Conservation (phyloP, 2,329 filamentous ascomycete species). For the Colletotrichum abscissum region DNA sequence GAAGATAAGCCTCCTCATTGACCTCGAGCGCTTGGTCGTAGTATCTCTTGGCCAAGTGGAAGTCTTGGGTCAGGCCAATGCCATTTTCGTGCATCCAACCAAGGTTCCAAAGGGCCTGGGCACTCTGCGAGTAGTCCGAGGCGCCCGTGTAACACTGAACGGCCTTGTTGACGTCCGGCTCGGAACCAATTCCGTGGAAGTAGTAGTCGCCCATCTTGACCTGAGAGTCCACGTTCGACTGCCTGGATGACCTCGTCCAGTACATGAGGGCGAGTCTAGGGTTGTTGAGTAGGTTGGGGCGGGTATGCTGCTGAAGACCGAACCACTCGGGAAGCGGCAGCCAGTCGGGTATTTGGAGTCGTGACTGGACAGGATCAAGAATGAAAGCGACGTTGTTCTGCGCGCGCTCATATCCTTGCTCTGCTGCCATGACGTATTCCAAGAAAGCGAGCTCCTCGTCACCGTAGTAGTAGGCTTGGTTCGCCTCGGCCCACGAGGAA, state of each 20-base stretch:
- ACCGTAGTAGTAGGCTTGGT: constrained; percentile 81
- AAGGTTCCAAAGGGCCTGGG: constrained; percentile 95
- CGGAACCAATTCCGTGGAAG: constrained; percentile 81
- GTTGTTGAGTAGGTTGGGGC: constrained; percentile 58
- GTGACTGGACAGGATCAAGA: constrained; percentile 78
- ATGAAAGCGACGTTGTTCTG: constrained; percentile 93
- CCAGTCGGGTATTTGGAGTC: constrained; percentile 62
- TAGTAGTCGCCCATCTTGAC: constrained; percentile 99
- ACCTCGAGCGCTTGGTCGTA: constrained; percentile 94
- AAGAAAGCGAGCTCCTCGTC: constrained; percentile 85
- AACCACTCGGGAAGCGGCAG: constrained; percentile 36
- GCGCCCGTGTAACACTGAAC: constrained; percentile 93
- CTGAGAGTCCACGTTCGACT: constrained; percentile 91
- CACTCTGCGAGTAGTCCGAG: constrained; percentile 90
- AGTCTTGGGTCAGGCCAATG: constrained; percentile 91
- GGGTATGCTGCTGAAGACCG: not conserved
- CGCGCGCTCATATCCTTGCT: constrained; percentile 90
- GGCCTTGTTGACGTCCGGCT: constrained; percentile 82
- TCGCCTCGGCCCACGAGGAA: constrained; percentile 85
- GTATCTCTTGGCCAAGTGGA: constrained; percentile 95
- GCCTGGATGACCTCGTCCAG: constrained; percentile 94
- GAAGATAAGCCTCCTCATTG: constrained; percentile 92
- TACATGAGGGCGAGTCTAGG: constrained; percentile 81
- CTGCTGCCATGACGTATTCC: constrained; percentile 86
- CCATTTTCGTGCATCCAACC: constrained; percentile 99